A percentile compares a stretch with the other conserved stretches of the same genome.
Conservation (phyloP, 495 filamentous ascomycete genomes). For the Talaromyces wortmannii region DNA sequence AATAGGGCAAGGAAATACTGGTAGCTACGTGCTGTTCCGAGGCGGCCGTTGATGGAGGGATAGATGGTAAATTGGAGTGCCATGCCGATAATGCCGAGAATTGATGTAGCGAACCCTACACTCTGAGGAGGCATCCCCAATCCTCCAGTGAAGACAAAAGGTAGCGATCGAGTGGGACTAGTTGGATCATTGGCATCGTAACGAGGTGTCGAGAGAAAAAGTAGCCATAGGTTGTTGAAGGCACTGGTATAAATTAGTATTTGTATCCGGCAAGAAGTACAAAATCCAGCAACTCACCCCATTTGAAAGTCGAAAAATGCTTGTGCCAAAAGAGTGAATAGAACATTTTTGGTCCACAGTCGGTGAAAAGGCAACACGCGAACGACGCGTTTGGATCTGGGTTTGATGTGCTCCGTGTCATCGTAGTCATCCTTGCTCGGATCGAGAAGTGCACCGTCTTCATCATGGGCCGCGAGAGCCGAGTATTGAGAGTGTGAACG, state of each 20-base stretch:
- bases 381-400: conserved; percentile 20
- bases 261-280: background rate
- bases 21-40: conserved; percentile 65
- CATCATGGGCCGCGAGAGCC: conserved; percentile 25
- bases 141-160: conserved; percentile 75
- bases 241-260: conserved; percentile 32
- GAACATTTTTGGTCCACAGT: conserved; percentile 76
- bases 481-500: conserved; percentile 27
- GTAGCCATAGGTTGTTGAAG: conserved; percentile 79
- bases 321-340: conserved; percentile 59
- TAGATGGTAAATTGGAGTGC: conserved; percentile 70
- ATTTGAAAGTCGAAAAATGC: conserved; percentile 70
- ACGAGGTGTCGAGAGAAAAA: conserved; percentile 77
- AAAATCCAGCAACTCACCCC: conserved; percentile 22
- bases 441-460: conserved; percentile 28
- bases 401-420: conserved; percentile 34
- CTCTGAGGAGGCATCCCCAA: conserved; percentile 66
- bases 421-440: conserved; percentile 18
- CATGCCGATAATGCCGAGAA: conserved; percentile 73
- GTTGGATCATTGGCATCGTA: conserved; percentile 44
- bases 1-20: conserved; percentile 64
- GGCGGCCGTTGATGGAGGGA: conserved; percentile 54
- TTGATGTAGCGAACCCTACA: conserved; percentile 72
- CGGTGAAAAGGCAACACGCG: conserved; percentile 56
- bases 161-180: conserved; percentile 38